Evolutionary conservation across 2,329 filamentous ascomycete species (phyloP), one percentile per base, ranked within the genome.

Genomic region (Lachnellula suecica): DNA sequence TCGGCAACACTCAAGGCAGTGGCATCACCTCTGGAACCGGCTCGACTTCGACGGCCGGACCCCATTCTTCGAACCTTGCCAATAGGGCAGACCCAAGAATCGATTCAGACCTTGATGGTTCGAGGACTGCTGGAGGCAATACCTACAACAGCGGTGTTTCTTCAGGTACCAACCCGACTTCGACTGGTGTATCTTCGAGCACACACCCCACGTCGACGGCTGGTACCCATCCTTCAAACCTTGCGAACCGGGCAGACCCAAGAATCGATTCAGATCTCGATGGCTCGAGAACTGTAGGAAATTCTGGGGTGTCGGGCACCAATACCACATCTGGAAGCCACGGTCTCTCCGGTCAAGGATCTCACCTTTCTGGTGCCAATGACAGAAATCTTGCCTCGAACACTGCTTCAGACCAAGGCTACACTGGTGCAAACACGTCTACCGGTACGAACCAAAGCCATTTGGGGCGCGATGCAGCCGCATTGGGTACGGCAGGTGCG

Each of bases 21-120:
- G 47, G 47, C 13, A 29, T 27, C 8, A 29, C 41, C 5, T 52
- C 54, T 27, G 60, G 58, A 25, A 53, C 58, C 19, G 11, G 29
- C 2, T n/a, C 11, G 8, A 34, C 29, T 4, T 62, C 59, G 20
- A 68, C 63, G 66, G 58, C 61, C n/a, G 68, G 68, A 7, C 68
- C 67, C 13, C 68, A 71, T 47, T 55, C 61, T 37, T 54, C 58
- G 1, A 49, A 37, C 22, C 22, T 55, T 4, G 68, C 68, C 15
- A 82, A 81, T 64, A 74, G 75, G 38, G 60, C 65, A 10, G 78
- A 81, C 58, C 76, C 77, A 25, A 70, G 77, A 19, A 65, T 79
- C 44, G 75, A 80, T 62, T 76, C 73, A 27, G 73, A 75, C 56
- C 81, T 79, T 0, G 34, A 42, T 22, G 19, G 9, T 23, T 35